Evolutionary conservation across 768 basidiomycete species (phyloP), one percentile per base, ranked within the genome.

Genomic region (Auricularia auricula-judae): DNA sequence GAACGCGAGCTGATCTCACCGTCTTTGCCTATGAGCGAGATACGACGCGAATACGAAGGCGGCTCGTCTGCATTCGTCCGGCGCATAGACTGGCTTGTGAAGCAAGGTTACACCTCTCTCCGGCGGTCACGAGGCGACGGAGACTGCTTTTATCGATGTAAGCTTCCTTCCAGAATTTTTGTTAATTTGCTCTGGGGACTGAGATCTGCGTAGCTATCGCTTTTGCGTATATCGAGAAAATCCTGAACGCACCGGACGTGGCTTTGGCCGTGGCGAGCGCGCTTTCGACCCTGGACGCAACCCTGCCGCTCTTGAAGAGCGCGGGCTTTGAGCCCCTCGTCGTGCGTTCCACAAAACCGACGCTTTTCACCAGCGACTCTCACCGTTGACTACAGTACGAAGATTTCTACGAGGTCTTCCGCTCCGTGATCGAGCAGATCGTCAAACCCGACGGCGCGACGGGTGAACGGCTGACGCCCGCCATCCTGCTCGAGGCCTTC

Each of bases 131-230:
- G 86, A 75, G 93, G 93, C 76, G 84, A 85, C 70, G 93, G 76
- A 62, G 90, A 76, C 68, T 96, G 94, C 72, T 96, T 95, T 74
- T 97, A 95, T 73, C 81, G 93, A 80, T 87, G 91, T 91, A 72
- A 80, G 76, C 72, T 64, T 44, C 23, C 33, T 29, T 65, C 42
- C 51, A 18, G 18, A 33, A 42, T 42, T 14, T 1, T 59, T 43
- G 39, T n/a, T n/a, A 29, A 11, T 51, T 67, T 43, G 59, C 23
- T 61, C 29, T 63, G 39, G 39, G 47, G 62, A 36, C 58, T 34
- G 21, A 61, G 61, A 67, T 62, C 62, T 66, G 7, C 8, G 53
- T 65, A 92, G 93, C 93, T 11, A 79, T 94, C 62, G 90, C 85
- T 5, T 92, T 91, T 68, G 85, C 91, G 4, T 93, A 89, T 71